Evolutionary conservation across 768 basidiomycete species (phyloP), one percentile per base, ranked within the genome.

Genomic region (Phanerodontia chrysosporium): DNA sequence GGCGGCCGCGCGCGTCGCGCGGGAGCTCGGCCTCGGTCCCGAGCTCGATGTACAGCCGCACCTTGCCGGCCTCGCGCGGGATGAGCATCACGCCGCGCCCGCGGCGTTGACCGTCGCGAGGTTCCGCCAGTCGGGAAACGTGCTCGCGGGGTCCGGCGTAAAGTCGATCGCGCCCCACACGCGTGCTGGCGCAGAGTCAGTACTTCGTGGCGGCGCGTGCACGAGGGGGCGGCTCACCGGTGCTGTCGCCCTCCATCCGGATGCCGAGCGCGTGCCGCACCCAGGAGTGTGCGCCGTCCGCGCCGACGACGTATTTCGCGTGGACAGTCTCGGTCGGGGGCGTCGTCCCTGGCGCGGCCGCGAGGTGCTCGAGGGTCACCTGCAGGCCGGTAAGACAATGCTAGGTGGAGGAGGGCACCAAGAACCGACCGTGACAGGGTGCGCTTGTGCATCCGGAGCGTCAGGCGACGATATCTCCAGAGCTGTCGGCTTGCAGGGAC

Each of bases 121-220:
- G 57, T 84, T 84, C 18, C 89, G 83, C 59, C 89, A 85, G 67
- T 92, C 89, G 0, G 90, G 90, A 60, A 91, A 89, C 66, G 90
- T 75, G 1, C 89, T 90, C n/a, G 84, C 79, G 22, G 58, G 53
- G 7, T 16, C 3, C 0, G 86, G 86, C 25, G 82, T 65, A 51
- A 83, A 75, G 70, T 92, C 76, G 27, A 76, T 65, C 0, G 75
- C 76, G 3, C 76, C 76, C 76, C 76, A 78, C 1, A 76, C 70
- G 52, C 62, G 72, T 55, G 74, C 73, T 74, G 45, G 18, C 32
- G 14, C 14, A 35, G 8, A 14, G 32, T 35, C 7, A 16, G 46
- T 35, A 25, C 29, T 8, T 21, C 4, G 18, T 21, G 25, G 3
- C 10, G 25, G 18, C 7, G 32, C 48, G 14, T 35, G 22, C 24